Conservation (phyloP, 352 stramenopile genomes). For the Aphanomyces stellatus region DNA sequence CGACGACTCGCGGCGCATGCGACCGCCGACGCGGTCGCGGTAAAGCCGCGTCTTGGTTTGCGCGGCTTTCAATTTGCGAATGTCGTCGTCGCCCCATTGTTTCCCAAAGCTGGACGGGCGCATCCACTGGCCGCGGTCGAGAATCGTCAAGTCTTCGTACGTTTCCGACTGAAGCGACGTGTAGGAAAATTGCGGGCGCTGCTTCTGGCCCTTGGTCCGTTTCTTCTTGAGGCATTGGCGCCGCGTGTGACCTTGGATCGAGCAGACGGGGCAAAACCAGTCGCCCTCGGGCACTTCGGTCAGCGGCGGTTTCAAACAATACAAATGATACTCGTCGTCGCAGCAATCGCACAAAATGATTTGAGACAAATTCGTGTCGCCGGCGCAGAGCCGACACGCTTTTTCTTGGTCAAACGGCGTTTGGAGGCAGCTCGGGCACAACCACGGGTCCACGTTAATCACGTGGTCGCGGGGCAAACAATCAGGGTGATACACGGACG, state of each 20-base stretch:
- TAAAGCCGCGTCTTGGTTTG: background rate
- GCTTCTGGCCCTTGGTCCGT: conserved; percentile 3
- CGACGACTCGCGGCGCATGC: background rate
- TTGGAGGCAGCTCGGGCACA: conserved; percentile 15
- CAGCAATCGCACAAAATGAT: conserved; percentile 77
- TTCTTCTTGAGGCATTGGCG: conserved; percentile 21
- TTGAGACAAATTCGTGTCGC: conserved; percentile 14
- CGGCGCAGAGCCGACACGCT: conserved; percentile 15
- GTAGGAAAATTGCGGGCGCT: conserved; percentile 17
- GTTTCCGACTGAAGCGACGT: conserved; percentile 12
- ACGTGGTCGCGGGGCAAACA: conserved; percentile 11
- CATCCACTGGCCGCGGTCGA: conserved; percentile 1
- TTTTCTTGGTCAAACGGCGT: conserved; percentile 17
- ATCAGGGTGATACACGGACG: conserved; percentile 13
- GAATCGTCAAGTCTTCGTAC: conserved; percentile 19
- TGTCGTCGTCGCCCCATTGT: conserved; percentile 6
- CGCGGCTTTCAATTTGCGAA: background rate
- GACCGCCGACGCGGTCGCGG: conserved; percentile 6
- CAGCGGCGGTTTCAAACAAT: conserved; percentile 57
- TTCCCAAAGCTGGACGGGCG: background rate
- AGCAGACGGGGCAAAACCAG: conserved; percentile 67
- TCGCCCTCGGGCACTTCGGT: conserved; percentile 53
- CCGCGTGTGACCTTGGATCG: conserved; percentile 4
- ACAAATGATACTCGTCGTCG: conserved; percentile 77
- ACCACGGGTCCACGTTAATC: conserved; percentile 9